Evolutionary conservation across 2,329 filamentous ascomycete species (phyloP), one percentile per base, ranked within the genome.

Genomic region (Colletotrichum eleusines): DNA sequence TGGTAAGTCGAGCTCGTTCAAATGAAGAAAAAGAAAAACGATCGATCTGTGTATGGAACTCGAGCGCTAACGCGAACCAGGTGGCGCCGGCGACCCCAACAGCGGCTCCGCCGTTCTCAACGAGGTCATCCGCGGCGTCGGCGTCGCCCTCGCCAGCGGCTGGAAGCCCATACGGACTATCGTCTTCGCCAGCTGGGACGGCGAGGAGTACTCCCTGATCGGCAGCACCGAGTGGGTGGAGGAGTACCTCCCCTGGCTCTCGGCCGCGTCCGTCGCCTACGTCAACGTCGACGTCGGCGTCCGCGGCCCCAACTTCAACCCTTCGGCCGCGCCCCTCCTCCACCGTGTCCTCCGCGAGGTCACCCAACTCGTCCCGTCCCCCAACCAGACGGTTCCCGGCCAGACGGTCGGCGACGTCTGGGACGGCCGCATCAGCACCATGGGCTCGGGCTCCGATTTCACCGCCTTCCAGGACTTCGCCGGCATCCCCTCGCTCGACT

Each of bases 211-310:
- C 74, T 94, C 92, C 0, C 86, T 97, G 6, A 81, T 97, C 18
- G 95, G 95, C 5, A 94, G 91, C 63, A 97, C 95, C 0, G 95
- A 97, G 78, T 97, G 94, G 94, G 94, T 97, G 0, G 94, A 97
- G 78, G 94, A 97, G 74, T 94, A 93, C 76, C 81, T 97, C 0
- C 91, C 93, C 0, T 97, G 94, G 94, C 87, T 97, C 16, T 86
- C 87, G 2, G 85, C 86, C 5, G 86, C 92, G 50, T 92, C 90
- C 67, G 88, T 97, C 20, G 94, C 94, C 12, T 97, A 97, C 77
- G 81, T 97, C 73, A 97, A 97, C 79, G 89, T 97, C 66, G 95
- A 97, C 75, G 90, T 94, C 7, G 93, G 91, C 38, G 87, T 91
- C 4, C 78, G 84, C 6, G 93, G 94, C 0, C 87, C 88, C 0